phyloP scores from a whole-genome alignment of 495 filamentous ascomycete species.

The Tuber magnatum region DNA sequence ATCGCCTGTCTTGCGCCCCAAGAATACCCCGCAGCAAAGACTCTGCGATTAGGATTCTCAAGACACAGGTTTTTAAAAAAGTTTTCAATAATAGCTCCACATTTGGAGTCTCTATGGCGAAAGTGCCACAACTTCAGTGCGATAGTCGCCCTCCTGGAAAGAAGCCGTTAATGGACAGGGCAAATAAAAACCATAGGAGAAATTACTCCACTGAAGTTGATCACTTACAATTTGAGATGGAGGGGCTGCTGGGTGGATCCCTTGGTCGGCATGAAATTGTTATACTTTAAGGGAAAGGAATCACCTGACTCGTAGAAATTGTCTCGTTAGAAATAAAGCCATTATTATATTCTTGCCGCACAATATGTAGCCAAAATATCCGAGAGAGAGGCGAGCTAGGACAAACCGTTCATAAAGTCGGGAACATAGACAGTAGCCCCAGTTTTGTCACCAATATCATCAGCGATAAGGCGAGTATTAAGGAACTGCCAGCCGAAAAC shows the following conservation, averaged over 20 bases:
- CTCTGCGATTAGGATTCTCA: constrained; percentile 36
- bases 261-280: constrained; percentile 18
- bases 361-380: not conserved
- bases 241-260: constrained; percentile 6
- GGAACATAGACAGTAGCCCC: constrained; percentile 51
- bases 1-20: constrained; percentile 54
- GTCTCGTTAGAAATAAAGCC: constrained; percentile 7
- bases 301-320: constrained; percentile 34
- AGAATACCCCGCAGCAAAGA: constrained; percentile 54
- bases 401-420: constrained; percentile 55
- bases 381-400: not conserved
- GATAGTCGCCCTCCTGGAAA: constrained; percentile 24
- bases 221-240: constrained; percentile 10
- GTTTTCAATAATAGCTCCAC: constrained; percentile 45
- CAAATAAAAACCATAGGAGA: constrained; percentile 24
- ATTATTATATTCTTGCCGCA: not conserved
- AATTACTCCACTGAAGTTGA: constrained; percentile 20
- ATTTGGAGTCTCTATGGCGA: constrained; percentile 39
- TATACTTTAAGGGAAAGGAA: constrained; percentile 37
- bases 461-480: constrained; percentile 51
- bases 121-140: constrained; percentile 40
- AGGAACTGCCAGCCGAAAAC: constrained; percentile 54
- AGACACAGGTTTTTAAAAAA: constrained; percentile 49
- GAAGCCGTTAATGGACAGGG: constrained; percentile 29
- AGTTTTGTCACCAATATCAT: constrained; percentile 49